Evolutionary conservation across 768 basidiomycete genomes (phyloP), one percentile per base, ranked within the genome.

Genomic region (Boletus insuetus): DNA sequence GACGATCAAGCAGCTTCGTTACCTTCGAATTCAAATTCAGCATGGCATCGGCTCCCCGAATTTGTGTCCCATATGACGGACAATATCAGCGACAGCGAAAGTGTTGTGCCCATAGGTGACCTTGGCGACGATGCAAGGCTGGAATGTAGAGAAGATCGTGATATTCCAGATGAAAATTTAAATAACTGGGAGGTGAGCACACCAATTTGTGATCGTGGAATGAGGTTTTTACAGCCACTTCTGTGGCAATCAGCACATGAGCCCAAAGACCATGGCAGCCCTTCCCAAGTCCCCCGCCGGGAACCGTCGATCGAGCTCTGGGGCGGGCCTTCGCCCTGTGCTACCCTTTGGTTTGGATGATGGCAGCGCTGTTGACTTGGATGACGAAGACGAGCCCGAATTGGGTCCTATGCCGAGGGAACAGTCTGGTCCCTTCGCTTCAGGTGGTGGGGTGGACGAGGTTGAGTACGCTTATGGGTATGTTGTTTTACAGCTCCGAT

Each of bases 161-260:
- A 86, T 56, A 71, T 73, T 35, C 74, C 76, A 17, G 86, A 93
- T 67, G 89, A 91, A 73, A 94, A 94, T 64, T 71, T 89, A 60
- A 98, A 95, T 65, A 92, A 94, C 62, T 98, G 95, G 95, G 95
- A 95, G 88, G 94, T 94, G 60, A 69, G 85, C 64, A 9, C 1
- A 11, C 20, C 51, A 17, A 41, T 51, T 53, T 51, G 45, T 43
- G 24, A 51, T 45, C 51, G 13, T 41, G 16, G 24, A 34, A 13
- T 22, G 14, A 22, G 8, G 52, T 34, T 50, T 39, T 50, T 44
- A 57, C 7, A 38, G 38, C 51, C 10, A 38, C 26, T 20, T 48
- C 46, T 29, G 39, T 43, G 35, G 29, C 14, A 4, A 58, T 19
- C 59, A 94, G 94, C 94, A 96, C 66, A 90, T 98, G 88, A 96